phyloP scores from a whole-genome alignment of 2,329 filamentous ascomycete species.

The Cercospora zeae-maydis region DNA sequence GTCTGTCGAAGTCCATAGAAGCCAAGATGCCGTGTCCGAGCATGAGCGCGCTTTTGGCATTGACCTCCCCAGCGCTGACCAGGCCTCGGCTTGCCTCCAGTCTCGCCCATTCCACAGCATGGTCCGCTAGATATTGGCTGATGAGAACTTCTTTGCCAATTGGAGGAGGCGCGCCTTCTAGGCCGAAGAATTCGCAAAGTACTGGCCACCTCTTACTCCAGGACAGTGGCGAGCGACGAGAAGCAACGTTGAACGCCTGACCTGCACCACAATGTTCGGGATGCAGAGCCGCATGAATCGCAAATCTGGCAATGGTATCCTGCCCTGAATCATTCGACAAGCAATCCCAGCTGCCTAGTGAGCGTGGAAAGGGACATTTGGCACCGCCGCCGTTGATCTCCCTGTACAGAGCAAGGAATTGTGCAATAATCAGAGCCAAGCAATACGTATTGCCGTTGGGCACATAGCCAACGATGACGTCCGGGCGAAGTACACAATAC shows the following conservation, averaged over 20 bases:
- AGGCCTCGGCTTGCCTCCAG: constrained; percentile 39
- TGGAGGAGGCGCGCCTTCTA: constrained; percentile 25
- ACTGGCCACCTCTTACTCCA: constrained; percentile 30
- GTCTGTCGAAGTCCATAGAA: constrained; percentile 45
- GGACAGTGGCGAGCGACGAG: constrained; percentile 17
- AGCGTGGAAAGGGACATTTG: constrained; percentile 39
- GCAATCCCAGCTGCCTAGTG: constrained; percentile 34
- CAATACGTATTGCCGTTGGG: constrained; percentile 40
- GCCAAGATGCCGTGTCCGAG: constrained; percentile 46
- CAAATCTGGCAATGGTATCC: constrained; percentile 35
- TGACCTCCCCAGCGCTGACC: constrained; percentile 40
- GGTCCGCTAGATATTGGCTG: constrained; percentile 37
- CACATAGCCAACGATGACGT: constrained; percentile 41
- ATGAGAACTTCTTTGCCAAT: constrained; percentile 7
- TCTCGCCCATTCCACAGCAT: constrained; percentile 34
- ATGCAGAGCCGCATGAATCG: constrained; percentile 22
- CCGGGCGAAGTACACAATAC: constrained; percentile 39
- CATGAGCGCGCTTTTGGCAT: constrained; percentile 36
- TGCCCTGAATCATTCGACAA: constrained; percentile 36
- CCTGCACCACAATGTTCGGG: constrained; percentile 20
- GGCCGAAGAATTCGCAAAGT: constrained; percentile 29
- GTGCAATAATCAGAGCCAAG: constrained; percentile 34
- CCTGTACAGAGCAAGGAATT: background rate
- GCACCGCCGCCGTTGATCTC: constrained; percentile 19
- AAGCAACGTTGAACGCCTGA: constrained; percentile 28